Evolutionary conservation across 2,329 filamentous ascomycete species (phyloP).

Genomic region (Ceratocystis eucalypticola): DNA sequence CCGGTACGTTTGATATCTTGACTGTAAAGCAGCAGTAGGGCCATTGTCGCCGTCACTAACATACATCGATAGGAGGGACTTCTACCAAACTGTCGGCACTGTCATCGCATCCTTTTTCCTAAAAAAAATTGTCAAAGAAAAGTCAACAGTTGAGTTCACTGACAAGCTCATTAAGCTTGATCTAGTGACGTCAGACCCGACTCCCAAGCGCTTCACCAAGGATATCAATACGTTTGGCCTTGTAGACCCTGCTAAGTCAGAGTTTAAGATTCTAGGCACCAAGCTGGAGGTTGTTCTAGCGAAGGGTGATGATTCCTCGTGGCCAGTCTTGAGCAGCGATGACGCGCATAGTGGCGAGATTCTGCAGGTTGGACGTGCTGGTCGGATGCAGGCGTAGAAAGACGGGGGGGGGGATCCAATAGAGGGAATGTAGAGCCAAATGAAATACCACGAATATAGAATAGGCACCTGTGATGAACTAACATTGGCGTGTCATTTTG

Average conservation of each 20-base stretch:
- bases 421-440: background rate
- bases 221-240: constrained; percentile 60
- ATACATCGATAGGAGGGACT: constrained; percentile 47
- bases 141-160: constrained; percentile 57
- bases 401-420: background rate
- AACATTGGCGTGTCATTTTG: too few species aligned
- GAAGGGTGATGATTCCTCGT: constrained; percentile 61
- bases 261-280: constrained; percentile 71
- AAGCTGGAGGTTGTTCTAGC: constrained; percentile 71
- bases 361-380: constrained; percentile 76
- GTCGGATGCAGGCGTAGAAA: constrained; percentile 28
- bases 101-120: constrained; percentile 89
- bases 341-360: constrained; percentile 60
- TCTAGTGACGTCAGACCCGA: constrained; percentile 67
- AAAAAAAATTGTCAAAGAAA: constrained; percentile 87
- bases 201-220: constrained; percentile 62
- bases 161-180: constrained; percentile 56
- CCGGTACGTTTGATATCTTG: constrained; percentile 37
- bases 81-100: constrained; percentile 76
- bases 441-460: constrained; percentile 2
- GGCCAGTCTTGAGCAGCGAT: constrained; percentile 73
- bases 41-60: background rate
- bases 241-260: constrained; percentile 63
- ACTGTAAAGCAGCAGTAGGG: too few species aligned
- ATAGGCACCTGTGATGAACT: background rate